Conservation (phyloP, 148 eudicot genomes). For the Rhododendron williamsianum region DNA sequence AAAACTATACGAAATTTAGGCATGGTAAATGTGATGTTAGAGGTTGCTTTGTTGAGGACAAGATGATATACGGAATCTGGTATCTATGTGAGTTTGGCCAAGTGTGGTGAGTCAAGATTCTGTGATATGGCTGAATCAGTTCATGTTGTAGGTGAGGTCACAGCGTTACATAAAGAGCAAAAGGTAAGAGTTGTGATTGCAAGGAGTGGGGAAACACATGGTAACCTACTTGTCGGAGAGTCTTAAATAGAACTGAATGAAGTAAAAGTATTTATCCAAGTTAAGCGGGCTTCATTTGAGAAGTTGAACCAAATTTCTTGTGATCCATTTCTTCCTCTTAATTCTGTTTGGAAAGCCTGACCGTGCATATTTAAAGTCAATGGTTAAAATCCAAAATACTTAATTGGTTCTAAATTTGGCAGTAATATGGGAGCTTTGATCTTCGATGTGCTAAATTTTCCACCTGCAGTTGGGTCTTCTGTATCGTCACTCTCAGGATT, state of each 20-base stretch:
- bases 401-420: neutral
- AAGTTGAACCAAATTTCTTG: neutral
- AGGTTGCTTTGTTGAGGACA: neutral
- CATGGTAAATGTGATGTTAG: neutral
- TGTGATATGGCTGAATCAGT: neutral
- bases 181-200: neutral
- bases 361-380: neutral
- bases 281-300: neutral
- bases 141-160: neutral
- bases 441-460: conserved; percentile 12
- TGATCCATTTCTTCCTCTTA: neutral
- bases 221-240: neutral
- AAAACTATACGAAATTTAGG: neutral
- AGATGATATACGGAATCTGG: neutral
- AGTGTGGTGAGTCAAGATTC: neutral
- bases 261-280: neutral
- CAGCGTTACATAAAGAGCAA: neutral
- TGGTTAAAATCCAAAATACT: neutral
- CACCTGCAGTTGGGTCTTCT: conserved; percentile 68
- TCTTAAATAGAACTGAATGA: neutral
- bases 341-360: neutral
- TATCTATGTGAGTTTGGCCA: neutral
- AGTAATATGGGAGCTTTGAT: conserved; percentile 7
- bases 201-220: neutral
- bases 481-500: conserved; percentile 68